Base-by-base conservation (phyloP, 768 basidiomycete species). In the Lyophyllum decastes region DNA sequence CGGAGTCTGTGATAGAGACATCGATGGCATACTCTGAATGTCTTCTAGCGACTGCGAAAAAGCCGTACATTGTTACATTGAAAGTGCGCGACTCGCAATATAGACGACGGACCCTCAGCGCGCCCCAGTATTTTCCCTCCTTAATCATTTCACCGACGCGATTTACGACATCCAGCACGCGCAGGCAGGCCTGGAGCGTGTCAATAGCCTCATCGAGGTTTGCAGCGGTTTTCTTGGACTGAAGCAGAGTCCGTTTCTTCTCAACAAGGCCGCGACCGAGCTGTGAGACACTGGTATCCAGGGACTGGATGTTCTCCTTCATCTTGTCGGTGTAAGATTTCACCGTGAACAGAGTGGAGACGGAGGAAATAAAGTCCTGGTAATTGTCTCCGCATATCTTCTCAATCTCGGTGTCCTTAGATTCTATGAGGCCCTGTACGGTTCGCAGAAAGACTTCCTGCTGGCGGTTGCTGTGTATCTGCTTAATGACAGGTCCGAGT, bases 161-260 rank as follows among this genome's bases (percentile, higher is more conserved):
- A 72, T 94, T 85, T 14, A 97, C 89, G 58, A 97, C 88, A 69
- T 99, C 97, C 61, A 99, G 76, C 4, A 98, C 87, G 57, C 94
- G 86, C 58, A 99, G 76, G 67, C 92, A 96, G 14, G 93, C 90
- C 73, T 98, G 95, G 12, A 98, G 75, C 8, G 93, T 92, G 69
- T 98, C 97, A 63, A 99, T 95, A 16, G 93, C 93, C 72, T 98
- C 95, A 73, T 99, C 97, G 43, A 99, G 79, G 72, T 98, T 95
- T 10, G 89, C 84, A 4, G 94, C 94, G 0, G 96, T 95, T 74
- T 93, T 92, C 76, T 92, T 93, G 16, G 90, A 88, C 70, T 96
- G 92, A 16, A 98, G 76, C 59, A 98, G 73, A 4, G 88, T 83
- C 53, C 89, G 87, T 77, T 98, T 98, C 83, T 98, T 98, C 73